A percentile compares a stretch with the other conserved stretches of the same genome.
Evolutionary conservation across 1,139 yeast species (phyloP).

Genomic region (Candida buenavistaensis): DNA sequence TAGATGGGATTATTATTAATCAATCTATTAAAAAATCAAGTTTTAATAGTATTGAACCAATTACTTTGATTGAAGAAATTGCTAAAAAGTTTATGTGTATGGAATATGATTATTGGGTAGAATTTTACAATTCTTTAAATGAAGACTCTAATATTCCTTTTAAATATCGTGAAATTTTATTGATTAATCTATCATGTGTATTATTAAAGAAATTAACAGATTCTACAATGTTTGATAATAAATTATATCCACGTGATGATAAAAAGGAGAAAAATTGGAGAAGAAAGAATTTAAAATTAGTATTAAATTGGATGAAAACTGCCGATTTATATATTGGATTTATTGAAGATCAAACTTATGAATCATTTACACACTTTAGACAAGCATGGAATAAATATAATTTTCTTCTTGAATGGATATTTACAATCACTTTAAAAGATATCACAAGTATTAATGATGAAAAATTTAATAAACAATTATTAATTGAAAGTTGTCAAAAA

Average conservation of each 20-base stretch:
- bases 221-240: slow-evolving; percentile 4
- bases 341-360: slow-evolving; percentile 23
- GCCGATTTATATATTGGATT: slow-evolving; percentile 18
- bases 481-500: slow-evolving; percentile 2
- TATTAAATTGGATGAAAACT: slow-evolving; percentile 12
- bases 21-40: neutral
- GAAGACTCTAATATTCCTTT: slow-evolving; percentile 4
- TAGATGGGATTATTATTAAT: slow-evolving; percentile 9
- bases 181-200: slow-evolving; percentile 10
- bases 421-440: slow-evolving; percentile 11
- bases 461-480: neutral
- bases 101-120: slow-evolving; percentile 13
- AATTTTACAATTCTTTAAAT: slow-evolving; percentile 11
- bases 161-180: slow-evolving; percentile 10
- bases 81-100: slow-evolving; percentile 9
- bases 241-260: slow-evolving; percentile 1
- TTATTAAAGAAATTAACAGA: slow-evolving; percentile 14
- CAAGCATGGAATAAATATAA: slow-evolving; percentile 25
- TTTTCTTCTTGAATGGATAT: slow-evolving; percentile 23
- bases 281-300: slow-evolving; percentile 6
- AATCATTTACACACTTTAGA: slow-evolving; percentile 17
- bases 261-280: slow-evolving; percentile 5
- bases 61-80: slow-evolving; percentile 10
- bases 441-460: slow-evolving; percentile 1
- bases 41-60: slow-evolving; percentile 5